Percentiles rank a stretch among this genome's conserved stretches.
These are phyloP conservation scores for Lentinula aciculospora DNA, from an alignment of 768 basidiomycete species.

Conservation along the genomic window DNA sequence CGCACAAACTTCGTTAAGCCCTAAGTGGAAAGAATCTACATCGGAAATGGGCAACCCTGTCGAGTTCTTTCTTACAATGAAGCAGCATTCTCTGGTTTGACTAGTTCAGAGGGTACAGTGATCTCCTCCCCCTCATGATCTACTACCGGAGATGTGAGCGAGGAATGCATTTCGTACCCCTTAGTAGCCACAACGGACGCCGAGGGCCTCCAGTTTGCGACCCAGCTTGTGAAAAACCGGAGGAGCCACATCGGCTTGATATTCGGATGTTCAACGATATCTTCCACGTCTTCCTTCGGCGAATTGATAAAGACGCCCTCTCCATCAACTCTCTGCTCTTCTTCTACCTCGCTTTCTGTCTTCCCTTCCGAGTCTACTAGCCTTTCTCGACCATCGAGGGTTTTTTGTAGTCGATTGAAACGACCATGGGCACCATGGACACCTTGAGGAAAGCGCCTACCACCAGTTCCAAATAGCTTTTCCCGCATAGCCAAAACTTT, in stretches of 20 bases:
- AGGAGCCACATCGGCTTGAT: slow-evolving; percentile 77
- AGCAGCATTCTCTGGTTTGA: neutral
- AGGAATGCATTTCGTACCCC: neutral
- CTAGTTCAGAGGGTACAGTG: neutral
- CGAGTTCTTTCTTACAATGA: neutral
- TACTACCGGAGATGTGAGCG: neutral
- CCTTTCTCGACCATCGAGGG: slow-evolving; percentile 54
- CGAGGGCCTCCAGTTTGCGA: slow-evolving; percentile 54
- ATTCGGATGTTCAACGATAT: slow-evolving; percentile 48
- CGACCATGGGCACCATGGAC: slow-evolving; percentile 52
- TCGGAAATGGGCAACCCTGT: no score
- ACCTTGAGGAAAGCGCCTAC: slow-evolving; percentile 41
- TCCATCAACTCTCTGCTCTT: slow-evolving; percentile 43
- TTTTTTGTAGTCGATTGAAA: slow-evolving; percentile 67
- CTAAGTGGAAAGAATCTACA: no score
- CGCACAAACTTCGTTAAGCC: no score
- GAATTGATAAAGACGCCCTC: slow-evolving; percentile 20
- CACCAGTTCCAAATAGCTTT: slow-evolving; percentile 61
- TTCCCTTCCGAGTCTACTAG: slow-evolving; percentile 65
- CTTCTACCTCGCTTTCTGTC: slow-evolving; percentile 74
- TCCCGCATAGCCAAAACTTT: slow-evolving; percentile 63
- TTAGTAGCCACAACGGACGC: neutral
- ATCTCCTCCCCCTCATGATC: neutral
- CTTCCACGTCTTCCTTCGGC: slow-evolving; percentile 41
- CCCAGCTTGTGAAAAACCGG: slow-evolving; percentile 75